Conservation (phyloP, 2,329 filamentous ascomycete species). For the Arthrobotrys musiformis region DNA sequence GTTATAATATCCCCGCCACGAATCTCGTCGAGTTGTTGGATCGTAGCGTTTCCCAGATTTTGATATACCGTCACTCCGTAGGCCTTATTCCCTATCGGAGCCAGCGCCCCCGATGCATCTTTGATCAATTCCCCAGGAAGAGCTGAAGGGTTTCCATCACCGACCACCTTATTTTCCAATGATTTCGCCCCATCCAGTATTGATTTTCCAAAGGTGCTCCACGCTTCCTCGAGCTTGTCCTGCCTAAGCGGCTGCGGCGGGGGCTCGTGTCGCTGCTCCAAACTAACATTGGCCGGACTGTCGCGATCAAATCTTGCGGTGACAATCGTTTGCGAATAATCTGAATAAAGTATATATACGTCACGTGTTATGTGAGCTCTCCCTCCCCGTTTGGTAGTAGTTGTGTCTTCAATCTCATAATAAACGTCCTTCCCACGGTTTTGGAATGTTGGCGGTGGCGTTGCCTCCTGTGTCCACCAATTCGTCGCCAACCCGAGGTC, state of each 20-base stretch:
- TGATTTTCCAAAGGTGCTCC: slow-evolving; percentile 80
- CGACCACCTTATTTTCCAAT: slow-evolving; percentile 82
- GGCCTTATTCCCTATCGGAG: slow-evolving; percentile 84
- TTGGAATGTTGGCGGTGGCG: slow-evolving; percentile 82
- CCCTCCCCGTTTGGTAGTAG: slow-evolving; percentile 74
- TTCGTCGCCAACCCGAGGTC: slow-evolving; percentile 78
- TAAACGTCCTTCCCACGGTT: slow-evolving; percentile 80
- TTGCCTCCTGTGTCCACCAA: slow-evolving; percentile 89
- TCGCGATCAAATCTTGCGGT: slow-evolving; percentile 80
- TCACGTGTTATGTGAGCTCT: slow-evolving; percentile 79
- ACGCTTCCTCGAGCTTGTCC: slow-evolving; percentile 89
- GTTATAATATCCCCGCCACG: slow-evolving; percentile 90
- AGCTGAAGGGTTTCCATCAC: slow-evolving; percentile 81
- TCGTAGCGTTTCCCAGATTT: slow-evolving; percentile 93
- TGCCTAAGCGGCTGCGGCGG: slow-evolving; percentile 85
- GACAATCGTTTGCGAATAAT: slow-evolving; percentile 95
- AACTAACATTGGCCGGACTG: slow-evolving; percentile 75
- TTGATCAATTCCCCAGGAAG: slow-evolving; percentile 83
- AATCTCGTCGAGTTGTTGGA: slow-evolving; percentile 91
- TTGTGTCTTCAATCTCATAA: slow-evolving; percentile 82
- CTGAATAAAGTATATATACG: slow-evolving; percentile 87
- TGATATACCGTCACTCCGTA: slow-evolving; percentile 94
- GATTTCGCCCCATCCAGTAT: slow-evolving; percentile 76
- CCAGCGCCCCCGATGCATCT: slow-evolving; percentile 77
- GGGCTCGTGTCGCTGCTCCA: slow-evolving; percentile 87